A percentile compares a stretch with the other conserved stretches of the same genome.
phyloP scores from a whole-genome alignment of 2,329 filamentous ascomycete species.

The Aspergillus pseudoviridinutans region DNA sequence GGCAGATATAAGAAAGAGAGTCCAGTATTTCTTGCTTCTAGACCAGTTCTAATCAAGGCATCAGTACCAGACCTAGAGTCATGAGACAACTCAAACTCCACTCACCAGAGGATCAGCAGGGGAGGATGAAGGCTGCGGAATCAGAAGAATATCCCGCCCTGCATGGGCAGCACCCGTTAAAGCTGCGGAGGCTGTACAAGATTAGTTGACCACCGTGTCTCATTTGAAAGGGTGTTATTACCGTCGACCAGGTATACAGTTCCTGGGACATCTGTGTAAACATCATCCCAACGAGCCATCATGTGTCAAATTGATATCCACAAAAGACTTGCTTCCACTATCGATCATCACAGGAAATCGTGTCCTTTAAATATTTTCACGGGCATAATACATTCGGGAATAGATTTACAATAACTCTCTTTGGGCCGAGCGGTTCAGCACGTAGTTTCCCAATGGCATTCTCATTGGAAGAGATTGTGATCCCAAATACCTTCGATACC shows the following conservation, averaged over 20 bases:
- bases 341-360: no score
- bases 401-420: no score
- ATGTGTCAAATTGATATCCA: not conserved
- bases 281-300: constrained; percentile 16
- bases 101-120: constrained; percentile 28
- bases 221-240: constrained; percentile 6
- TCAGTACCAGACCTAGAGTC: not conserved
- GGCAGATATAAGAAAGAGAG: constrained; percentile 36
- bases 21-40: constrained; percentile 37
- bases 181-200: constrained; percentile 10
- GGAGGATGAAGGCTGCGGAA: constrained; percentile 30
- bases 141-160: constrained; percentile 28
- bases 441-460: no score
- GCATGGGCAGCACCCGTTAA: constrained; percentile 21
- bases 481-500: no score
- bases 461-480: no score
- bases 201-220: no score
- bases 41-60: constrained; percentile 26
- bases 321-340: no score
- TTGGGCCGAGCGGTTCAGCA: no score
- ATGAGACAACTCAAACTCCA: not conserved
- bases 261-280: constrained; percentile 28
- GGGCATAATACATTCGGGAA: no score
- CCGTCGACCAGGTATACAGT: constrained; percentile 33
- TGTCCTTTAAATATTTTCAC: no score